Conservation (phyloP, 2,329 filamentous ascomycete species). For the Waltergamsia citrina region DNA sequence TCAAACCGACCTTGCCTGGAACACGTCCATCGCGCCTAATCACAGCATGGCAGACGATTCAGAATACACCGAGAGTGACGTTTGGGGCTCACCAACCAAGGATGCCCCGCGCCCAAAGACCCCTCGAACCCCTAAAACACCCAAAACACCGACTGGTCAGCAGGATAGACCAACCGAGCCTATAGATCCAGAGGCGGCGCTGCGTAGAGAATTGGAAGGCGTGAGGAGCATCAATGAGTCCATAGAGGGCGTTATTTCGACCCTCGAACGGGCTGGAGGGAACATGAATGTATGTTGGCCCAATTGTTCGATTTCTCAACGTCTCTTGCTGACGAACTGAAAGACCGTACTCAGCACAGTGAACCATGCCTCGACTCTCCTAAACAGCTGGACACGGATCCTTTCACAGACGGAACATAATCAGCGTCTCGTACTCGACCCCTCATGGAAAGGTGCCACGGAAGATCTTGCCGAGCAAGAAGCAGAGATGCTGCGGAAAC, state of each 20-base stretch:
- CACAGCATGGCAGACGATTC: constrained; percentile 6
- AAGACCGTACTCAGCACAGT: constrained; percentile 78
- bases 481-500: constrained; percentile 62
- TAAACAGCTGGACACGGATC: constrained; percentile 94
- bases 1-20: neutral
- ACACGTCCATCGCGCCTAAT: neutral
- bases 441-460: constrained; percentile 79
- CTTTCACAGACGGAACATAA: constrained; percentile 97
- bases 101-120: constrained; percentile 24
- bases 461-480: constrained; percentile 83
- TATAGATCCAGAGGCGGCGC: constrained; percentile 58
- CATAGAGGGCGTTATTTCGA: constrained; percentile 69
- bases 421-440: constrained; percentile 81
- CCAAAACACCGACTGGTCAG: constrained; percentile 30
- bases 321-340: neutral
- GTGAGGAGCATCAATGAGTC: constrained; percentile 81
- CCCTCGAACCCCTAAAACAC: constrained; percentile 37
- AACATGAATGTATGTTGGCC: constrained; percentile 61
- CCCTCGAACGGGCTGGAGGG: constrained; percentile 59
- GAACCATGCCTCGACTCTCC: constrained; percentile 73
- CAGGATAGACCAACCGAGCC: constrained; percentile 28
- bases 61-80: constrained; percentile 37
- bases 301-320: neutral
- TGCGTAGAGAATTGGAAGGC: constrained; percentile 72
- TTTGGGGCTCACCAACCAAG: constrained; percentile 34